Base-by-base conservation (phyloP, 129 eudicot genomes). In the Flaveria robusta region DNA sequence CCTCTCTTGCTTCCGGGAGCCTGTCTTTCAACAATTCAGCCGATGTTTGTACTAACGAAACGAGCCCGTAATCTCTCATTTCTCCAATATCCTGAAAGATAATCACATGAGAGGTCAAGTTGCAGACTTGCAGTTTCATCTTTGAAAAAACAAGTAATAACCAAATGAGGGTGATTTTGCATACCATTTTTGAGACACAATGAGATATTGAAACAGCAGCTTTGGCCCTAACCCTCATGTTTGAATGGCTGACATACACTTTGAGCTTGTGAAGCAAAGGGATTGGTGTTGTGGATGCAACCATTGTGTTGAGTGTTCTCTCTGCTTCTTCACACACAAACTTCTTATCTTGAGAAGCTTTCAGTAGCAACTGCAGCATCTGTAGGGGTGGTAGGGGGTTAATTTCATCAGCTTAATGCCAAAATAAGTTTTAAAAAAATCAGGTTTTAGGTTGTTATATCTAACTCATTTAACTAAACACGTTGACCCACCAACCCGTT, bases 311-410 rank as follows among this genome's bases (percentile, higher is more conserved):
- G 1, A 94, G 72, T 75, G 98, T 78, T 76, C 73, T 88, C 23
- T 91, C 96, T 68, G 98, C 98, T 82, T 94, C 98, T 75, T 94
- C 98, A 81, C 97, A 91, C 69, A 94, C 98, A 87, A 94, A 94
- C 60, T 81, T 91, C 50, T 94, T 94, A 56, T 94, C 98, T 64
- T 94, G 98, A 23, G 90, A 87, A 82, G 98, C 97, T 84, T 94
- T 94, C 13, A 94, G 81, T 81, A 94, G 60, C 41, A 91, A 78
- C 72, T 94, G 98, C 60, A 91, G 86, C 67, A 94, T 77, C 98
- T 94, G 93, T 60, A 5, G 7, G 23, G 60, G 68, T 12, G 65
- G 1, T 5, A 39, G 13, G 11, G 19, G 10, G 23, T 29, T 29
- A 15, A 7, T 63, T 15, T 58, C 34, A n/a, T 70, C 45, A 75